Percentiles rank a stretch among this genome's conserved stretches.
Conservation (phyloP, 75 land plant genomes). For the Sequoiadendron giganteum region DNA sequence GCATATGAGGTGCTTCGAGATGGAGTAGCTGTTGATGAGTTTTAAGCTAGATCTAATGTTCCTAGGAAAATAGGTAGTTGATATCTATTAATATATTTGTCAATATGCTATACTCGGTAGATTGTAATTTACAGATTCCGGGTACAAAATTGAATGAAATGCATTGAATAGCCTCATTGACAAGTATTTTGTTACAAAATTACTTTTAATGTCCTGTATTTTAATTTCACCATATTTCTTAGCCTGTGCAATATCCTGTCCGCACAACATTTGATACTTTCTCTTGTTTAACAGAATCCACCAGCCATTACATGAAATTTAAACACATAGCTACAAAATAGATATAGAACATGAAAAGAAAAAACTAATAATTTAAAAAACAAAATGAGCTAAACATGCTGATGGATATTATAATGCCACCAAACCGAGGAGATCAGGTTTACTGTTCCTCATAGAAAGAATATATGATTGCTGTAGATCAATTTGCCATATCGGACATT, state of each 20-base stretch:
- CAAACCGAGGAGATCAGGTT: background rate
- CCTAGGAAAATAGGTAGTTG: background rate
- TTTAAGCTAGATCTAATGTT: slow-evolving; percentile 17
- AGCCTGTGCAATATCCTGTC: background rate
- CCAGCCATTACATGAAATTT: background rate
- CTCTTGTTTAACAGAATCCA: background rate
- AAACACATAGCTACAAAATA: no score
- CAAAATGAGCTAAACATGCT: background rate
- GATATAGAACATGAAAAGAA: background rate
- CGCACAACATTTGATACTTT: background rate
- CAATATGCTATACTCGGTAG: background rate
- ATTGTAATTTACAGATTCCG: background rate
- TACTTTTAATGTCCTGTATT: background rate
- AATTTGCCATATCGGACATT: background rate
- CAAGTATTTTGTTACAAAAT: background rate
- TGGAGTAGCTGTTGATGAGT: slow-evolving; percentile 45
- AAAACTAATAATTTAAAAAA: background rate
- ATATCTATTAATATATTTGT: slow-evolving; percentile 5
- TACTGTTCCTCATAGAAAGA: background rate
- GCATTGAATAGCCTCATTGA: background rate
- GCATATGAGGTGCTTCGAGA: slow-evolving; percentile 38
- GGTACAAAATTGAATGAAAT: background rate
- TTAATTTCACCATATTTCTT: background rate
- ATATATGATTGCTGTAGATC: no score
- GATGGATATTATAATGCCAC: background rate